A percentile compares a stretch with the other conserved stretches of the same genome.
phyloP scores from a whole-genome alignment of 257 asterid genomes.

The Solanum chilense region DNA sequence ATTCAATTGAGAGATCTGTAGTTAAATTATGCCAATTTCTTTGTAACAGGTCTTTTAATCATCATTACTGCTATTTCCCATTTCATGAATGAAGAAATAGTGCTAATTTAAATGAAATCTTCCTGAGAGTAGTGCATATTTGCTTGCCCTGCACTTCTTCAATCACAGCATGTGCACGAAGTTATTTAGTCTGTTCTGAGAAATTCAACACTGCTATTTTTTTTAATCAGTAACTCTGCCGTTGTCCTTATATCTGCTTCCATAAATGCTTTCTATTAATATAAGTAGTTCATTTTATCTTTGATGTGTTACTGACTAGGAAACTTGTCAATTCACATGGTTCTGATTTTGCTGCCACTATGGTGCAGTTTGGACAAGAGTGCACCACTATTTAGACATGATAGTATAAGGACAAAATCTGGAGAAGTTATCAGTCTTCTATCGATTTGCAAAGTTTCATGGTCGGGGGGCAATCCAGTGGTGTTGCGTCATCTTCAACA shows the following conservation, averaged over 20 bases:
- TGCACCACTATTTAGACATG: conserved; percentile 53
- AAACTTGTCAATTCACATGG: neutral
- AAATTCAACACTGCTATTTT: neutral
- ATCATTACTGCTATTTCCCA: neutral
- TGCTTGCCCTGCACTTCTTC: neutral
- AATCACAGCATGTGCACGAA: neutral
- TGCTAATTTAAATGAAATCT: neutral
- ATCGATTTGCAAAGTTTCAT: conserved; percentile 76
- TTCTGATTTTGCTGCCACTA: neutral
- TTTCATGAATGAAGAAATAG: neutral
- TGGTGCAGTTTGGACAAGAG: conserved; percentile 63
- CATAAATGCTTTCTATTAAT: neutral
- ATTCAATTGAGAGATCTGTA: neutral
- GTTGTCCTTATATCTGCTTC: neutral
- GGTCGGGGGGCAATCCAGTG: conserved; percentile 64
- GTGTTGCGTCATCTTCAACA: conserved; percentile 36
- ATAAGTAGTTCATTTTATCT: neutral
- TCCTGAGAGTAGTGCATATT: neutral
- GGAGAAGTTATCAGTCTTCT: conserved; percentile 77
- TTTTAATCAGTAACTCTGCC: neutral
- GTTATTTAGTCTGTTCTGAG: neutral
- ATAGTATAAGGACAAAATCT: conserved; percentile 71
- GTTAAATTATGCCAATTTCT: neutral
- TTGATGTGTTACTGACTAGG: neutral
- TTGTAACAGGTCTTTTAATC: neutral